Conservation (phyloP, 1,284 basidiomycete genomes). For the Cystobasidium slooffiae region DNA sequence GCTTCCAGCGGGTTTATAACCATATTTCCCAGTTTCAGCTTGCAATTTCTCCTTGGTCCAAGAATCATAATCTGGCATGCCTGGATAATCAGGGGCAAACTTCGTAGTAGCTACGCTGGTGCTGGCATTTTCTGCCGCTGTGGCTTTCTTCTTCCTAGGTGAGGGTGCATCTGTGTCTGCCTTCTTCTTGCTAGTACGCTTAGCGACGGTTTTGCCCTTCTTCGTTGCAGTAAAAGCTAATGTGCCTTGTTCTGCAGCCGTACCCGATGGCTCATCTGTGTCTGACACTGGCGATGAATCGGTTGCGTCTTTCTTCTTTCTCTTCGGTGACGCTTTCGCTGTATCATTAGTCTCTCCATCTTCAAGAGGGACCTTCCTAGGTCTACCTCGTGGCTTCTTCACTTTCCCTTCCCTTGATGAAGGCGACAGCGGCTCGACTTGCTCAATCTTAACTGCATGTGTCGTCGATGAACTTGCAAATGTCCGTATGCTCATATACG, state of each 20-base stretch:
- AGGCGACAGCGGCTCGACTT: too few species aligned
- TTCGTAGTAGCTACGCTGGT: not conserved
- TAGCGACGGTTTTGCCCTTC: not conserved
- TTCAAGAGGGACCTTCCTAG: not conserved
- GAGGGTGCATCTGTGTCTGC: not conserved
- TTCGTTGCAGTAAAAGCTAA: not conserved
- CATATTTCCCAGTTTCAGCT: constrained; percentile 38
- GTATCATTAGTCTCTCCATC: not conserved
- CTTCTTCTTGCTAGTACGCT: constrained; percentile 44
- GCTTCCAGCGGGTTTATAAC: constrained; percentile 40
- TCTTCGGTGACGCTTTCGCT: constrained; percentile 15
- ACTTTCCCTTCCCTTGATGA: too few species aligned
- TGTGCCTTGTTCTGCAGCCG: not conserved
- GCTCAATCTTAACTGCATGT: too few species aligned
- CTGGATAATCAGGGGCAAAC: not conserved
- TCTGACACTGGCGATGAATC: not conserved
- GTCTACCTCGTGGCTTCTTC: constrained; percentile 22
- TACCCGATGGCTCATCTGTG: not conserved
- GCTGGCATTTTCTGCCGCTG: not conserved
- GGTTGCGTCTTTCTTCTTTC: constrained; percentile 19
- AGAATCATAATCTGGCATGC: constrained; percentile 41
- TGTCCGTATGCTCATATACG: too few species aligned
- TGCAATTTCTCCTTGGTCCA: constrained; percentile 38
- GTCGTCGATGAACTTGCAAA: too few species aligned
- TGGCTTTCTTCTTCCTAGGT: constrained; percentile 12